Evolutionary conservation across 1,284 basidiomycete genomes (phyloP).

Genomic region (Somion occarium): DNA sequence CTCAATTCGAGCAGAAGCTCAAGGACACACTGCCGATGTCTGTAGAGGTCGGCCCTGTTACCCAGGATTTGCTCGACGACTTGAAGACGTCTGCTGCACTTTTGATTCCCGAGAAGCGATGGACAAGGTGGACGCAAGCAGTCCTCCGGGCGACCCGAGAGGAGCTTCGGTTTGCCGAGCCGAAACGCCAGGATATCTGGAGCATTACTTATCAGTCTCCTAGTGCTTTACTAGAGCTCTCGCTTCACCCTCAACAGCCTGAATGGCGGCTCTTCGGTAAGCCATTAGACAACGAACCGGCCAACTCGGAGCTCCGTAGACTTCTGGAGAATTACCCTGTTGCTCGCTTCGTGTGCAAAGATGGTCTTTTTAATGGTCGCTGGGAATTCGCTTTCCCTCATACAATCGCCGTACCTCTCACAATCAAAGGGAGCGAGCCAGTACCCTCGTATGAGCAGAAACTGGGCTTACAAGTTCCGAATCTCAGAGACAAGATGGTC

Average conservation of each 20-base stretch:
- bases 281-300: slow-evolving; percentile 64
- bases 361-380: slow-evolving; percentile 59
- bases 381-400: slow-evolving; percentile 86
- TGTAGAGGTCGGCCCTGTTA: slow-evolving; percentile 55
- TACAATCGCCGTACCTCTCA: slow-evolving; percentile 48
- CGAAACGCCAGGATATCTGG: slow-evolving; percentile 89
- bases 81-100: slow-evolving; percentile 43
- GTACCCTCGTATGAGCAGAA: slow-evolving; percentile 85
- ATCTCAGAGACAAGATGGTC: slow-evolving; percentile 64
- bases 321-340: slow-evolving; percentile 68
- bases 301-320: slow-evolving; percentile 76
- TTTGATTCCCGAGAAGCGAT: slow-evolving; percentile 46
- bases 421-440: slow-evolving; percentile 63
- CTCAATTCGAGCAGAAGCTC: slow-evolving; percentile 68
- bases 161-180: slow-evolving; percentile 81
- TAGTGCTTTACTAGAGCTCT: slow-evolving; percentile 69
- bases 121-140: slow-evolving; percentile 66
- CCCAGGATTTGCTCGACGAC: slow-evolving; percentile 45
- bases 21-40: slow-evolving; percentile 89
- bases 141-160: slow-evolving; percentile 57
- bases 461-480: slow-evolving; percentile 69
- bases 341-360: slow-evolving; percentile 65
- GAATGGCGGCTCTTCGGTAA: slow-evolving; percentile 86
- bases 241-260: slow-evolving; percentile 70
- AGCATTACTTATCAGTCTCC: slow-evolving; percentile 75